phyloP scores from a whole-genome alignment of 73 alveolate genomes.

The Paramecium bursaria region DNA sequence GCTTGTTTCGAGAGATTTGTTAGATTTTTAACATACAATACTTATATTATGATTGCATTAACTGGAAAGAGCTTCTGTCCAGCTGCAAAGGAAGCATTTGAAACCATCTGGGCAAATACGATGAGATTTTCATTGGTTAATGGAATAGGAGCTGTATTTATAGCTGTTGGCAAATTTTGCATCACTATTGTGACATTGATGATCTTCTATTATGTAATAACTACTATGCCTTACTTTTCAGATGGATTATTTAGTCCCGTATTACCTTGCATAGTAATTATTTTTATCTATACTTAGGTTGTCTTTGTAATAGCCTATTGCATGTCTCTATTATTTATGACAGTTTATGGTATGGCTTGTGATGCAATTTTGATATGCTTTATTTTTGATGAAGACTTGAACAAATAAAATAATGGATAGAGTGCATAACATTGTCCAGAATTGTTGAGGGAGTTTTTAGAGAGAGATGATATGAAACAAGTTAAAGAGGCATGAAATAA shows the following conservation, averaged over 20 bases:
- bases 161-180: slow-evolving; percentile 89
- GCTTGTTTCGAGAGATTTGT: slow-evolving; percentile 94
- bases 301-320: slow-evolving; percentile 81
- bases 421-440: slow-evolving; percentile 70
- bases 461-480: slow-evolving; percentile 5
- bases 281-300: slow-evolving; percentile 57
- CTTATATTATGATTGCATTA: slow-evolving; percentile 94
- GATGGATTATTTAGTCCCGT: slow-evolving; percentile 82
- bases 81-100: slow-evolving; percentile 97
- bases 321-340: slow-evolving; percentile 81
- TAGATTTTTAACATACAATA: slow-evolving; percentile 93
- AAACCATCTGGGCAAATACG: slow-evolving; percentile 90
- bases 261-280: slow-evolving; percentile 77
- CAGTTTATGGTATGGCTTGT: slow-evolving; percentile 90
- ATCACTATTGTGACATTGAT: slow-evolving; percentile 84
- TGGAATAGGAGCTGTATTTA: slow-evolving; percentile 92
- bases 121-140: slow-evolving; percentile 93
- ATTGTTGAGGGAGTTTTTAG: slow-evolving; percentile 57
- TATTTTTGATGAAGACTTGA: slow-evolving; percentile 87
- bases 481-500: slow-evolving; percentile 54
- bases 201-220: slow-evolving; percentile 86
- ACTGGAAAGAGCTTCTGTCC: slow-evolving; percentile 94
- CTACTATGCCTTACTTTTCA: slow-evolving; percentile 71
- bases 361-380: slow-evolving; percentile 86
- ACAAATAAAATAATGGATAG: slow-evolving; percentile 63